These are phyloP conservation scores for Colletotrichum plurivorum DNA, from an alignment of 2,329 filamentous ascomycete species.

Conservation along the genomic window DNA sequence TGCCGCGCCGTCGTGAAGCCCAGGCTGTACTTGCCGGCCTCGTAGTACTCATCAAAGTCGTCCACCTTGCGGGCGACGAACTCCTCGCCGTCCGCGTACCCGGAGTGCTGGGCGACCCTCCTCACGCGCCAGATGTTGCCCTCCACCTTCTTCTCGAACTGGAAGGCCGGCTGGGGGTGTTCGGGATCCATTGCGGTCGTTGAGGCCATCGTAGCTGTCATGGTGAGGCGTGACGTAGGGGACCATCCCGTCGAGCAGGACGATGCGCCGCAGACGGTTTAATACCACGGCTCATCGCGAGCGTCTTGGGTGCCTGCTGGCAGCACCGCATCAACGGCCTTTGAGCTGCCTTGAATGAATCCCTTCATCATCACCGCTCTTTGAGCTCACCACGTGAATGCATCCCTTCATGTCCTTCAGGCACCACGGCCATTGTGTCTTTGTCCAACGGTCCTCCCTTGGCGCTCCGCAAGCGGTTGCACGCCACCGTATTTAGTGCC, in stretches of 20 bases:
- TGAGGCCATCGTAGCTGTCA: constrained; percentile 8
- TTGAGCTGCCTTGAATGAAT: constrained; percentile 15
- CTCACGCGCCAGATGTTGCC: constrained; percentile 51
- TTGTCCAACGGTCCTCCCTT: constrained; percentile 29
- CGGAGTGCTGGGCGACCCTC: constrained; percentile 43
- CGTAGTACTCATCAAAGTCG: constrained; percentile 38
- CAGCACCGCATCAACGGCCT: not conserved
- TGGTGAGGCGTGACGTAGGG: not conserved
- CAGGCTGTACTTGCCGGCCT: constrained; percentile 16
- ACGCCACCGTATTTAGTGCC: not conserved
- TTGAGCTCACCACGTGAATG: not conserved
- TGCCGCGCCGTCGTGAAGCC: constrained; percentile 41
- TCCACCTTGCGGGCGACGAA: constrained; percentile 51
- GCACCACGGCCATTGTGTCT: constrained; percentile 7
- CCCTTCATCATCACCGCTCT: not conserved
- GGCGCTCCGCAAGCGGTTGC: constrained; percentile 23
- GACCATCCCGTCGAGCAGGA: not conserved
- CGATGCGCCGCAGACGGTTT: not conserved
- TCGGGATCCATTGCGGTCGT: constrained; percentile 1
- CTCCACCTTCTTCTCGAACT: constrained; percentile 48
- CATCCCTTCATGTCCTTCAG: not conserved
- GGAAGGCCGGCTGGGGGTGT: constrained; percentile 43
- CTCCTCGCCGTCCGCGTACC: constrained; percentile 44
- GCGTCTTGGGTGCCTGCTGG: too few species aligned
- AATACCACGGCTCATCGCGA: too few species aligned